A percentile compares a stretch with the other conserved stretches of the same genome.
phyloP scores from a whole-genome alignment of 495 filamentous ascomycete species.

The Trichoderma virens region DNA sequence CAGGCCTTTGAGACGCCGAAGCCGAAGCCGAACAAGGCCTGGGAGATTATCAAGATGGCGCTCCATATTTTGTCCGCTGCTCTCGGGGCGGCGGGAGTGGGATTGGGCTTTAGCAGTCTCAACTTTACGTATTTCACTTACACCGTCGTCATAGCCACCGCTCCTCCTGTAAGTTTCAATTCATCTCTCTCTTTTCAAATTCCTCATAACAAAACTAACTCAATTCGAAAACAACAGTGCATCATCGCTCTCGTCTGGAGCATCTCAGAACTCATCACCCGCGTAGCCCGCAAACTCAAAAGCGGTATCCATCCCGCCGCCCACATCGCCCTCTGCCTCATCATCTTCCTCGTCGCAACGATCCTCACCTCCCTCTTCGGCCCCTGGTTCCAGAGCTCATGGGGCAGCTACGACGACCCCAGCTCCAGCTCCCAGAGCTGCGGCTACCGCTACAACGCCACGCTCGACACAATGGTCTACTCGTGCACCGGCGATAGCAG shows the following conservation, averaged over 20 bases:
- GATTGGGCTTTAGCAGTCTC: slow-evolving; percentile 11
- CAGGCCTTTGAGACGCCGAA: neutral
- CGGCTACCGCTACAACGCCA: neutral
- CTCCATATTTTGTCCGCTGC: slow-evolving; percentile 21
- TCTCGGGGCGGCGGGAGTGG: slow-evolving; percentile 23
- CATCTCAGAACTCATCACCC: slow-evolving; percentile 27
- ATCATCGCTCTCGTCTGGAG: slow-evolving; percentile 29
- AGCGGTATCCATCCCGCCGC: slow-evolving; percentile 30
- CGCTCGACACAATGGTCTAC: neutral
- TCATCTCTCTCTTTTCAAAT: neutral
- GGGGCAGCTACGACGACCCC: slow-evolving; percentile 6
- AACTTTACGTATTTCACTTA: neutral
- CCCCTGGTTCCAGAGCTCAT: slow-evolving; percentile 11
- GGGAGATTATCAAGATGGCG: slow-evolving; percentile 26
- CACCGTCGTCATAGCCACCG: neutral
- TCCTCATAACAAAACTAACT: neutral
- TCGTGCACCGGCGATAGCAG: neutral
- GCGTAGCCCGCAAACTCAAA: slow-evolving; percentile 17
- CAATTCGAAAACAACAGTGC: slow-evolving; percentile 14
- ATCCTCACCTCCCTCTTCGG: slow-evolving; percentile 16
- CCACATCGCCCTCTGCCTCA: slow-evolving; percentile 29
- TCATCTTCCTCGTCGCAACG: slow-evolving; percentile 19
- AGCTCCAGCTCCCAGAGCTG: neutral
- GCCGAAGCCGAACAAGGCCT: slow-evolving; percentile 13
- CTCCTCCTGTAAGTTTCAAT: slow-evolving; percentile 16